Base-by-base conservation (phyloP, 2,329 filamentous ascomycete genomes). In the Zarea fungicola region DNA sequence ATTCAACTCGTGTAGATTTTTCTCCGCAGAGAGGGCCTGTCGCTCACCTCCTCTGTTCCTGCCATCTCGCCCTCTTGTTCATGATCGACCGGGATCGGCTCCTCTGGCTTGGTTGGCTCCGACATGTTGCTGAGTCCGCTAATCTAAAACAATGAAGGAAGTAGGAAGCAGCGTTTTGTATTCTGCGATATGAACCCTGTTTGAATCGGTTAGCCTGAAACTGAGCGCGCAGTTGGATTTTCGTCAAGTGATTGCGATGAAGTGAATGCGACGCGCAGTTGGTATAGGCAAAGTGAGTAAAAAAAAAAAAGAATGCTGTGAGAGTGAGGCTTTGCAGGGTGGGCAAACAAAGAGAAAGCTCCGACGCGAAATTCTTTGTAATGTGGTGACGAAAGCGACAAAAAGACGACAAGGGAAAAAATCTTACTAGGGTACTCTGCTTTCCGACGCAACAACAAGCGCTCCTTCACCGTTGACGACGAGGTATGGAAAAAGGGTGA, bases 41-140 rank as follows among this genome's bases (percentile, higher is more conserved):
- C 34, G 37, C 46, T 48, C 46, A 52, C 50, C 50, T 52, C 50
- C 39, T 52, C 50, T 32, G 44, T 48, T 42, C 44, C 50, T 14
- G 44, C 39, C 40, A 40, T 46, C 29, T 48, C 50, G 44, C 32
- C 45, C 18, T 44, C 50, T 32, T 37, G 43, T 28, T 48, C 50
- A 23, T 48, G 44, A 9, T 44, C 50, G 32, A 37, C 41, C 43
- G 45, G 43, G 32, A 52, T 40, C 45, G 45, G 50, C 35, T 52
- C 50, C 35, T 47, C 40, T 23, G 45, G 34, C 50, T 52, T 52
- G 14, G 23, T 44, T 22, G 28, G 25, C 25, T 52, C 50, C 40
- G 50, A 48, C 50, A 52, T 52, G 31, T n/a, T 51, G 36, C 14
- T 34, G 9, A 4, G 19, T 28, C 3, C 7, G 16, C 22, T 14